A percentile compares a stretch with the other conserved stretches of the same genome.
phyloP scores from a whole-genome alignment of 1,139 yeast species.

The Suhomyces kunorum region DNA sequence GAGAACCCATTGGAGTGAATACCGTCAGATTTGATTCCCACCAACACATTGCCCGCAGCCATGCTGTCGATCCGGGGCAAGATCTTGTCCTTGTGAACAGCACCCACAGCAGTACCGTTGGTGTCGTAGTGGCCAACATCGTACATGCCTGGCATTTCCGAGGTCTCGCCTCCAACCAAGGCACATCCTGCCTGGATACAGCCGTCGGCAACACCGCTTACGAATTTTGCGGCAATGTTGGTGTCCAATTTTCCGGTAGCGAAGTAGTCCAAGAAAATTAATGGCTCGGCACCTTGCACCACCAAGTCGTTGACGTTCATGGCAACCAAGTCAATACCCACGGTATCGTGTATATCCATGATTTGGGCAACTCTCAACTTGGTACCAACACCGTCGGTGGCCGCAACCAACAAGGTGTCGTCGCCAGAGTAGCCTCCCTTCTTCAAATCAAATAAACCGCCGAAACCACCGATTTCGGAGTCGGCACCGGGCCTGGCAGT shows the following conservation, averaged over 20 bases:
- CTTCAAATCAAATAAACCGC: constrained; percentile 90
- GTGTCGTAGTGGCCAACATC: constrained; percentile 95
- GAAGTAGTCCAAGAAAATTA: constrained; percentile 92
- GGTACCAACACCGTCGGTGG: constrained; percentile 99
- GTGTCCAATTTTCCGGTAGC: constrained; percentile 93
- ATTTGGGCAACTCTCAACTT: constrained; percentile 93
- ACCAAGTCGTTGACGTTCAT: constrained; percentile 98
- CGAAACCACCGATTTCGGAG: constrained; percentile 98
- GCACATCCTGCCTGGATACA: constrained; percentile 97
- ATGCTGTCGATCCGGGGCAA: constrained; percentile 70
- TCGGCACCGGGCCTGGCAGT: constrained; percentile 97
- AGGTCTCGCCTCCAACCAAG: constrained; percentile 97
- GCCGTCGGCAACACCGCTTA: constrained; percentile 94
- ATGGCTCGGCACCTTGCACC: constrained; percentile 98
- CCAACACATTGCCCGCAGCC: constrained; percentile 75
- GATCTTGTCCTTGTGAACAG: constrained; percentile 78
- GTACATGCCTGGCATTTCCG: constrained; percentile 99
- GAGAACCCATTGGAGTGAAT: constrained; percentile 97
- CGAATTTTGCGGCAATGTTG: constrained; percentile 81
- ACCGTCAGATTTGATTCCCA: constrained; percentile 91
- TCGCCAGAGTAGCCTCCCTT: constrained; percentile 80
- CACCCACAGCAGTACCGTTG: constrained; percentile 98
- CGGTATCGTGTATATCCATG: constrained; percentile 86
- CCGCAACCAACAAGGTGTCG: constrained; percentile 86
- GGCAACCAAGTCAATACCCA: constrained; percentile 97